phyloP scores from a whole-genome alignment of 257 asterid species.

The Penstemon eatonii region DNA sequence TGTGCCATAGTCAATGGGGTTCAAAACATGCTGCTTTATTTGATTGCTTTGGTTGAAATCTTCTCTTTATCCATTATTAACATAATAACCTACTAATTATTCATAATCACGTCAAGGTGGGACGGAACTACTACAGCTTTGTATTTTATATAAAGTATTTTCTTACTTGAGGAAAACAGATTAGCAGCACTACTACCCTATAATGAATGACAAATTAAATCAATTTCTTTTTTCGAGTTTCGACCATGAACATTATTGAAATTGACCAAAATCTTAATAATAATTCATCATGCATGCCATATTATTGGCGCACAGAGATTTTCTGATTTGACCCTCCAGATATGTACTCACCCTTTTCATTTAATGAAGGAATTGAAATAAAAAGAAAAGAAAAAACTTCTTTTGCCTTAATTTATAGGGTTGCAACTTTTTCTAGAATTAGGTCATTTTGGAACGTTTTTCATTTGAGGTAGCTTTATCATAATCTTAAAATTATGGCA shows the following conservation, averaged over 20 bases:
- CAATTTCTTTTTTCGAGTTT: conserved; percentile 26
- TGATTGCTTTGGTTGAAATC: conserved; percentile 18
- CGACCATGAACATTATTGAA: conserved; percentile 28
- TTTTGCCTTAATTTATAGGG: not conserved
- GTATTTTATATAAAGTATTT: too few relatives aligned
- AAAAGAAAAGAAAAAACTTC: too few relatives aligned
- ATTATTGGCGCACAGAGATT: conserved; percentile 22
- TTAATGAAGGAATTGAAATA: not conserved
- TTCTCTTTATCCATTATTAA: conserved; percentile 16
- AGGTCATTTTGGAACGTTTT: too few relatives aligned
- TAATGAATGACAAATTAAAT: conserved; percentile 12
- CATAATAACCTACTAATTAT: conserved; percentile 10
- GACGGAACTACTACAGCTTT: not conserved
- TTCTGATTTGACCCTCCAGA: not conserved
- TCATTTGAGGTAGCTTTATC: too few relatives aligned
- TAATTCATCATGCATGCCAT: conserved; percentile 7
- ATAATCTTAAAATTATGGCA: too few relatives aligned
- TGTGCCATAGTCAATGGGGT: conserved; percentile 35
- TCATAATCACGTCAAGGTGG: conserved; percentile 19
- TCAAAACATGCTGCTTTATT: conserved; percentile 36
- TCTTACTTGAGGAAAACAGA: too few relatives aligned
- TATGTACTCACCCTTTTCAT: not conserved
- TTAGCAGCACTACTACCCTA: conserved; percentile 17
- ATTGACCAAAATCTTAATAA: conserved; percentile 22
- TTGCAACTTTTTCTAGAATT: too few relatives aligned